Evolutionary conservation across 2,329 filamentous ascomycete species (phyloP).

Genomic region (Claviceps sp.): DNA sequence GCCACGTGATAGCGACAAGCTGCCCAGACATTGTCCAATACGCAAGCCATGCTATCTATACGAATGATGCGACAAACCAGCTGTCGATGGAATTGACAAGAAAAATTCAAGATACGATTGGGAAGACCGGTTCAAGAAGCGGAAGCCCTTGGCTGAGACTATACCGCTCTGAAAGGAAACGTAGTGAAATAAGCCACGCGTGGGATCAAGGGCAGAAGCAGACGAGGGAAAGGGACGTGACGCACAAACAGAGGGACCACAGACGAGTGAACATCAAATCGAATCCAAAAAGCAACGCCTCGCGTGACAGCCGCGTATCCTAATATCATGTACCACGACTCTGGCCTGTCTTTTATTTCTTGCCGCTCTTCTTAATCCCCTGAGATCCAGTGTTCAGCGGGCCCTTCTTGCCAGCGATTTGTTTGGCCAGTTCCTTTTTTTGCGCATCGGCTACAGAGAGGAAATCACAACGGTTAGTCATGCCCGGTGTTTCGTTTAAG

Average conservation of each 20-base stretch:
- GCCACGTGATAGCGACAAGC: too few relatives aligned
- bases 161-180: too few relatives aligned
- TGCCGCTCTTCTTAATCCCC: conserved; percentile 96
- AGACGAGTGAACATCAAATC: not conserved
- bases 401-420: conserved; percentile 68
- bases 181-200: too few relatives aligned
- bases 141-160: too few relatives aligned
- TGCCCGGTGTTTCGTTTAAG: not conserved
- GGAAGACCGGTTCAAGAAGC: too few relatives aligned
- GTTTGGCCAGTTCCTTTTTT: conserved; percentile 62
- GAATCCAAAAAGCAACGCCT: not conserved
- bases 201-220: not conserved
- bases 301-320: not conserved
- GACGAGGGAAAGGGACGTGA: too few relatives aligned
- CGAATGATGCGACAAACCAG: too few relatives aligned
- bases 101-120: too few relatives aligned
- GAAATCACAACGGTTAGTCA: not conserved
- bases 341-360: conserved; percentile 52
- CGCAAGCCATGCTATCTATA: too few relatives aligned
- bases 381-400: conserved; percentile 72
- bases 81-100: too few relatives aligned
- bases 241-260: not conserved
- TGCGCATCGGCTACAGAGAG: not conserved
- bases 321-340: not conserved
- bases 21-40: too few relatives aligned